phyloP scores from a whole-genome alignment of 208 protist genomes.

The Leishmania tarentolae region DNA sequence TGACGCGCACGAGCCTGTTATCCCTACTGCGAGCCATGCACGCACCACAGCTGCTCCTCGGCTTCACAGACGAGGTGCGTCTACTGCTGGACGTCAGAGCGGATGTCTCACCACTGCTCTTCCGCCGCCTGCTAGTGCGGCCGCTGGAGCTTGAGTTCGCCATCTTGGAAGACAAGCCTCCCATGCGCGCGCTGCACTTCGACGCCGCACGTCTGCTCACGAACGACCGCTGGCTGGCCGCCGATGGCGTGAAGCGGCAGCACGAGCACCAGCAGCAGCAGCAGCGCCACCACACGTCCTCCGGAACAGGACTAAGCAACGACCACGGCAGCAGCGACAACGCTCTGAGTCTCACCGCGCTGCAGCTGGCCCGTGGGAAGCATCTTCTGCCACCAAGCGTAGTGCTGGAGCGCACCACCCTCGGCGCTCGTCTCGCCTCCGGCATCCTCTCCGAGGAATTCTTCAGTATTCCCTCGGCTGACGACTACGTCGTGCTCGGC shows the following conservation, averaged over 20 bases:
- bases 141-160: constrained; percentile 63
- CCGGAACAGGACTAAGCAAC: neutral
- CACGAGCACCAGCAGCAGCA: constrained; percentile 3
- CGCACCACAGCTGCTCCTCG: constrained; percentile 71
- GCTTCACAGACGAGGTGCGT: constrained; percentile 52
- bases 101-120: constrained; percentile 60
- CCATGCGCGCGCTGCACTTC: constrained; percentile 63
- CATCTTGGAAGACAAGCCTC: constrained; percentile 81
- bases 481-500: constrained; percentile 74
- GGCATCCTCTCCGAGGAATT: constrained; percentile 71
- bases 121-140: constrained; percentile 72
- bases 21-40: constrained; percentile 59
- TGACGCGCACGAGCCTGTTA: constrained; percentile 67
- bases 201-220: constrained; percentile 73
- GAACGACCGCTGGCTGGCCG: constrained; percentile 53
- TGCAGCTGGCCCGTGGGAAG: neutral
- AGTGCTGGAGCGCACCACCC: constrained; percentile 61
- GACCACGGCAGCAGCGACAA: neutral
- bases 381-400: constrained; percentile 25
- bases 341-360: neutral
- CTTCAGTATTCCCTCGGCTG: constrained; percentile 51
- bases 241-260: constrained; percentile 1
- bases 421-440: constrained; percentile 58
- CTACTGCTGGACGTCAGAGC: constrained; percentile 70
- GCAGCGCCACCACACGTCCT: neutral